phyloP scores from a whole-genome alignment of 345 rosid species.

The Cochlearia excelsa region DNA sequence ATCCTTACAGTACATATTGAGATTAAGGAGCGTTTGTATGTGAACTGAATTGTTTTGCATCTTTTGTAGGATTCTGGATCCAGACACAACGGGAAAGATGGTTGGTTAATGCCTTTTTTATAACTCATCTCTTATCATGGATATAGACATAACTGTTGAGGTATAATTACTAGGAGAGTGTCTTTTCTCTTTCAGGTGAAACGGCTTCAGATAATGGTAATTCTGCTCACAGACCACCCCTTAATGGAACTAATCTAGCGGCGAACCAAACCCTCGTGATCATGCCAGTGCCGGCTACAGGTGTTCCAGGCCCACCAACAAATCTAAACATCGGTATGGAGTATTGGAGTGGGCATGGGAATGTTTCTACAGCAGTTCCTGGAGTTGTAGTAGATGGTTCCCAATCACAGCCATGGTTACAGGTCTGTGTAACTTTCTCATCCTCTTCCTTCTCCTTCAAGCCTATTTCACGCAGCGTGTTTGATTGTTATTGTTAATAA shows the following conservation, averaged over 20 bases:
- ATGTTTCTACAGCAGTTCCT: slow-evolving; percentile 64
- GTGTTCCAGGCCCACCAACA: slow-evolving; percentile 79
- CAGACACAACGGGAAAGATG: slow-evolving; percentile 67
- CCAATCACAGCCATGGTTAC: slow-evolving; percentile 82
- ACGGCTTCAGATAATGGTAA: slow-evolving; percentile 69
- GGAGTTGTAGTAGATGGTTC: slow-evolving; percentile 60
- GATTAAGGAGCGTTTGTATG: not conserved
- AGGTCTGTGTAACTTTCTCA: slow-evolving; percentile 39
- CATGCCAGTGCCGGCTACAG: slow-evolving; percentile 57
- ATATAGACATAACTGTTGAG: not conserved
- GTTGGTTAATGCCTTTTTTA: slow-evolving; percentile 35
- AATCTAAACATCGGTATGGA: slow-evolving; percentile 97
- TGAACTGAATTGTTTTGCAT: slow-evolving; percentile 2
- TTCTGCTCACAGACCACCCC: slow-evolving; percentile 51
- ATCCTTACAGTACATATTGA: not conserved
- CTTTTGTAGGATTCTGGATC: slow-evolving; percentile 63
- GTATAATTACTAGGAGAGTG: slow-evolving; percentile 7
- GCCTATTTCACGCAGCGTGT: not conserved
- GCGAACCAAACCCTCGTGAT: slow-evolving; percentile 49
- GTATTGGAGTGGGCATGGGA: slow-evolving; percentile 81
- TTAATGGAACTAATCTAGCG: slow-evolving; percentile 60
- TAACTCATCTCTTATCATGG: not conserved
- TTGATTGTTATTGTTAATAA: slow-evolving; percentile 4
- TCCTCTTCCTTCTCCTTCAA: not conserved
- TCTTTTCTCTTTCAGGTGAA: slow-evolving; percentile 43